Evolutionary conservation across 1,284 basidiomycete genomes (phyloP), one percentile per base, ranked within the genome.

Genomic region (Rhodotorula sp.): DNA sequence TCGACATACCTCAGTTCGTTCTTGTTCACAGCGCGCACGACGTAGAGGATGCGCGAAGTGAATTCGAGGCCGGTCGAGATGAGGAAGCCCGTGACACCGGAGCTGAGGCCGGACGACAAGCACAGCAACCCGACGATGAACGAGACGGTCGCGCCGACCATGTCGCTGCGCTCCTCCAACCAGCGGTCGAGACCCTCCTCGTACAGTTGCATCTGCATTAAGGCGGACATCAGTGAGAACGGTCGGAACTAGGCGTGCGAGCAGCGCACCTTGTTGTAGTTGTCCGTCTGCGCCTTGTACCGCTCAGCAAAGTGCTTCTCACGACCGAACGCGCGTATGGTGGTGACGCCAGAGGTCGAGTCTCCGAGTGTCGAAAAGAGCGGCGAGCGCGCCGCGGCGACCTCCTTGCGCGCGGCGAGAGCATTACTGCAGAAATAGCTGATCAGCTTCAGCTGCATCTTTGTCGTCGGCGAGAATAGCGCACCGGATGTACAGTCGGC

Each of bases 361-460:
- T 97, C 93, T 34, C 90, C 79, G 77, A 86, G 87, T 65, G 88
- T 83, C 8, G 85, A 84, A 81, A 97, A 95, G 72, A 97, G 91
- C 8, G 95, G 95, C 2, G 92, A 93, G 61, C 91, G 89, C 12
- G 91, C 91, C 27, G 91, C 89, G 10, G 95, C 90, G 78, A 94
- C 92, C 10, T 73, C 67, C 42, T 74, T 74, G 17, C 74, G 64
- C 2, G 74, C 70, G 0, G 74, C 69, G 21, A 75, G 66, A 3
- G 74, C 74, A 58, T 67, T 71, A n/a, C 67, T 67, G 64, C 16
- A n/a, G 25, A 21, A 10, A 21, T 12, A 25, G 21, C 4, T 12
- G 10, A 58, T 45, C 27, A 61, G 57, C 27, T 19, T 0, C 8
- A 10, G 9, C 25, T 13, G 50, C 50, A 13, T 9, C 10, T 7